Percentiles rank a stretch among this genome's conserved stretches.
Evolutionary conservation across 768 basidiomycete species (phyloP).

Genomic region (Bullera alba): DNA sequence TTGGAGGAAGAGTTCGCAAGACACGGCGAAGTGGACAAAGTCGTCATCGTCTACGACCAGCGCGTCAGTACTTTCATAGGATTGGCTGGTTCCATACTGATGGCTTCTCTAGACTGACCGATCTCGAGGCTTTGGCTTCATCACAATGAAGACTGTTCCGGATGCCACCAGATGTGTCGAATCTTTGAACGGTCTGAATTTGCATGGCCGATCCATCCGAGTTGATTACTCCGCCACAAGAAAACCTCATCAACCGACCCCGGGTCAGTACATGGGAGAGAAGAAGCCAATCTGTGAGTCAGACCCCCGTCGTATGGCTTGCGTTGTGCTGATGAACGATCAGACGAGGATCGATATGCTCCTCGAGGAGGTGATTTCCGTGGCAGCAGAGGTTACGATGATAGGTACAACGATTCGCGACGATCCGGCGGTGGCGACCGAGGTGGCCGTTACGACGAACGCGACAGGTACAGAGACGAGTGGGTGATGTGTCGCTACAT

Average conservation of each 20-base stretch:
- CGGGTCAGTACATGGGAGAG: slow-evolving; percentile 96
- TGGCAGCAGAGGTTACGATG: slow-evolving; percentile 19
- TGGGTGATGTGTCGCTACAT: no score
- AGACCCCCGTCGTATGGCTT: not conserved
- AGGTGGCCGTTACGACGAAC: slow-evolving; percentile 23
- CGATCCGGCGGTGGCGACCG: no score
- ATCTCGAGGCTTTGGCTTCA: slow-evolving; percentile 96
- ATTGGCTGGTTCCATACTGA: not conserved
- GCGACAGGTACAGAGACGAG: slow-evolving; percentile 20
- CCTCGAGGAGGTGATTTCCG: slow-evolving; percentile 8
- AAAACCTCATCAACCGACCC: slow-evolving; percentile 89
- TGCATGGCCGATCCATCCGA: slow-evolving; percentile 91
- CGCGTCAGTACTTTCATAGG: slow-evolving; percentile 56
- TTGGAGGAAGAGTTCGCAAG: slow-evolving; percentile 88
- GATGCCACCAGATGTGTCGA: slow-evolving; percentile 82
- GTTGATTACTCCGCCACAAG: slow-evolving; percentile 95
- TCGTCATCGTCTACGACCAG: slow-evolving; percentile 94
- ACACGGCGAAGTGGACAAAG: slow-evolving; percentile 85
- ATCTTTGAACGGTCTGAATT: slow-evolving; percentile 83
- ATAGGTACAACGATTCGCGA: no score
- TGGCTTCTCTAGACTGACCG: slow-evolving; percentile 62
- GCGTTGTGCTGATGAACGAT: not conserved
- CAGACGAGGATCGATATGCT: slow-evolving; percentile 16
- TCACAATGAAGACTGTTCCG: slow-evolving; percentile 81
- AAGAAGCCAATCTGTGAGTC: slow-evolving; percentile 29